Base-by-base conservation (phyloP, 495 filamentous ascomycete species). In the Penicillium turbatum region DNA sequence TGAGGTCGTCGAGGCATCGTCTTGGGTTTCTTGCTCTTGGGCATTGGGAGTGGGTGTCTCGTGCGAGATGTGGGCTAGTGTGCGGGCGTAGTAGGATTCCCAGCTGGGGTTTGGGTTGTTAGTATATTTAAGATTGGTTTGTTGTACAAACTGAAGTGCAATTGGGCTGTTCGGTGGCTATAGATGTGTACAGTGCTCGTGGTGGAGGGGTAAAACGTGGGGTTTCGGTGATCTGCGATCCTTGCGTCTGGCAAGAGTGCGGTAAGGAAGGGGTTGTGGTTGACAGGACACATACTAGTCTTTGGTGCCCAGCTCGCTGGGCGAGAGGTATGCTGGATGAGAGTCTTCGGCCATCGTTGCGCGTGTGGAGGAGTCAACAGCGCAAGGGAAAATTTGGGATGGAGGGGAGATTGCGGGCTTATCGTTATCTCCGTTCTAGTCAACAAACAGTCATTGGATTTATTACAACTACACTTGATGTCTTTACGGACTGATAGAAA, bases 291-390 rank as follows among this genome's bases (percentile, higher is more conserved):
- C 69, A 34, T 69, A 82, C 79, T 81, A 82, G 54, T 81, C 74
- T 58, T 78, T 81, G 35, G 76, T 78, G 45, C 79, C 79, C 15
- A 82, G 67, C 61, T 79, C 72, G 51, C 78, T 81, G 24, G 79
- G 76, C 21, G 70, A 66, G 12, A 82, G 67, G 59, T 77, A 73
- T 5, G 67, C 60, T 6, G 76, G 76, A 35, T 71, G 67, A 17
- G 54, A 40, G 6, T 62, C 62, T 46, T 66, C 63, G n/a, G 61
- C 51, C 62, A 67, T 67, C 56, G 35, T 53, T 15, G 41, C 13
- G 26, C 29, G 7, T 5, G 34, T 45, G 49, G 48, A 43, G 29
- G 39, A 21, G 24, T 43, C 42, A 50, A 53, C 24, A 2, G 21
- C 29, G 48, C 39, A 37, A 46, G 48, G 55, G 41, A 60, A 64